Evolutionary conservation across 192 early-diverging fungal species (phyloP), one percentile per base, ranked within the genome.

Genomic region (Gamsiella multidivaricata): DNA sequence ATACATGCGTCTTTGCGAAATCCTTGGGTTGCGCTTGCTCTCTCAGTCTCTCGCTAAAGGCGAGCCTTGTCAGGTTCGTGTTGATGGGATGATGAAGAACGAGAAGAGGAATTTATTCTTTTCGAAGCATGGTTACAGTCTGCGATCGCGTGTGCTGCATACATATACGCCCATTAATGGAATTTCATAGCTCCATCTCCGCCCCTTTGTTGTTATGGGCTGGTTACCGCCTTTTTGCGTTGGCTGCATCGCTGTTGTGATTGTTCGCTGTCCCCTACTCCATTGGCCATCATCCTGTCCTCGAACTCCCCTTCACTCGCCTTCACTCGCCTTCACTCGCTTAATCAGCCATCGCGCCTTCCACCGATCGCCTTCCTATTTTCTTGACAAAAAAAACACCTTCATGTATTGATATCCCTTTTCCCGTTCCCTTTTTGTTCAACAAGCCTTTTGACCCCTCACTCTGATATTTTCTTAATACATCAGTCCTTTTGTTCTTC

Each of bases 1-100:
- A 68, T 68, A 55, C 54, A 58, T 67, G 9, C 28, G 31, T 37
- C 42, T 43, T 33, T 5, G 12, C 28, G 54, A 25, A 9, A 18
- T n/a, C 7, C 22, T 50, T 39, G 36, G 7, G 36, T 32, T 53
- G 18, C 8, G 15, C 50, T 18, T 5, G 4, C n/a, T 46, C 52
- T 54, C 31, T 34, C 29, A 31, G 22, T 50, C 15, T 31, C 45
- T 22, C 26, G 12, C 29, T 2, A 2, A 12, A 20, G n/a, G 14
- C 9, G 32, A 2, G 33, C 34, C 17, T 26, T 23, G 34, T 22
- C 20, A 47, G 43, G 46, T 49, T 18, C 17, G n/a, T 36, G 43
- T 23, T 37, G 54, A 22, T 15, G 15, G 34, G 54, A 22, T 39
- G 37, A 12, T 39, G 37, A 12, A 9, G 37, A 39, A 12, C 37